Percentiles rank a stretch among this genome's conserved stretches.
These are phyloP conservation scores for Leucosporidium yakuticum DNA, from an alignment of 768 basidiomycete genomes.

Conservation along the genomic window DNA sequence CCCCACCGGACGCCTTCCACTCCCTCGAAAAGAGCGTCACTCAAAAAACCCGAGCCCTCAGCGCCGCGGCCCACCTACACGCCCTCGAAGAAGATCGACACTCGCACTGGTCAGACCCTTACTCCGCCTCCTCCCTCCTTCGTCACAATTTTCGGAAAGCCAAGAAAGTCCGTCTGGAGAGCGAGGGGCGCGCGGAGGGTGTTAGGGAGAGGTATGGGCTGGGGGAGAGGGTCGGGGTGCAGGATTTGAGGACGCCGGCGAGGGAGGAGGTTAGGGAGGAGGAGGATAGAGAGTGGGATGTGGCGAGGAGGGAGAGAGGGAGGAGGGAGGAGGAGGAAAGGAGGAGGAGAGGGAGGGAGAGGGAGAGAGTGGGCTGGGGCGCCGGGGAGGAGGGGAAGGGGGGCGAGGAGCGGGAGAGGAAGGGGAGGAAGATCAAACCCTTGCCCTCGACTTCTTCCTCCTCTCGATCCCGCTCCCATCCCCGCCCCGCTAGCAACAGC, in stretches of 20 bases:
- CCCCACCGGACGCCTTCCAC: conserved; percentile 72
- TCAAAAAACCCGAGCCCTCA: conserved; percentile 63
- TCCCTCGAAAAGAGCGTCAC: conserved; percentile 84
- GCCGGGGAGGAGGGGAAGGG: conserved; percentile 48
- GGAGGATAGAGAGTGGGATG: conserved; percentile 57
- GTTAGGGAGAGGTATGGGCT: conserved; percentile 73
- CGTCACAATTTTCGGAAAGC: conserved; percentile 78
- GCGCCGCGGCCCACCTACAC: conserved; percentile 73
- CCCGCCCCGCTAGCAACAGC: too few relatives aligned
- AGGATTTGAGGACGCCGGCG: conserved; percentile 49
- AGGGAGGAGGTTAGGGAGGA: conserved; percentile 47
- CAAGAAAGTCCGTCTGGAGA: conserved; percentile 70
- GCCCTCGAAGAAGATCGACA: conserved; percentile 70
- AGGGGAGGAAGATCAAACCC: neutral
- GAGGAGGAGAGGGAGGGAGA: conserved; percentile 9
- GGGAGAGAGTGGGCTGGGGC: conserved; percentile 16
- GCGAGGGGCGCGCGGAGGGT: conserved; percentile 61
- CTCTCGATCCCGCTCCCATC: neutral
- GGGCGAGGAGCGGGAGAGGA: conserved; percentile 8
- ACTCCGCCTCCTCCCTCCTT: conserved; percentile 63
- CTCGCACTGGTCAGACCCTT: conserved; percentile 78
- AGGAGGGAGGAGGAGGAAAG: neutral
- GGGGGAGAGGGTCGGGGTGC: conserved; percentile 59
- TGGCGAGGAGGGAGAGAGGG: conserved; percentile 52
- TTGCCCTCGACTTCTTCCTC: conserved; percentile 1